Evolutionary conservation across 495 filamentous ascomycete species (phyloP).

Genomic region (Hypomontagnella submonticulosa): DNA sequence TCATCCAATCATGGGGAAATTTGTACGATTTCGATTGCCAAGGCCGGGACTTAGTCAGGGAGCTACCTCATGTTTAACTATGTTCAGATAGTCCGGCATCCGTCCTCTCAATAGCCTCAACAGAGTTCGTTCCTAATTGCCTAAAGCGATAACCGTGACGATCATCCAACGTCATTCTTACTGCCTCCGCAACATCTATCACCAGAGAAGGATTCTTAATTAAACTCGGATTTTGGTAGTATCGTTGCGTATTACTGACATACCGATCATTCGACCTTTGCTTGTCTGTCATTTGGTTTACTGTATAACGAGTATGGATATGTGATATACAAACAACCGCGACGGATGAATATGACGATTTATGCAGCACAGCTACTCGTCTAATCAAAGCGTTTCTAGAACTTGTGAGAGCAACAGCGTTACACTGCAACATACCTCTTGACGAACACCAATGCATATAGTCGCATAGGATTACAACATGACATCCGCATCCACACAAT

Average conservation of each 20-base stretch:
- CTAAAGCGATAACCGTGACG: conserved; percentile 20
- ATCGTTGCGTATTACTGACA: too few relatives aligned
- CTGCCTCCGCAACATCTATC: background rate
- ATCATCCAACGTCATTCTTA: conserved; percentile 27
- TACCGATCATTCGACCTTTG: too few relatives aligned
- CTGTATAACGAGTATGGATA: background rate
- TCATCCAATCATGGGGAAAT: background rate
- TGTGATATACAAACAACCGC: background rate
- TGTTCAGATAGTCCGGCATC: background rate
- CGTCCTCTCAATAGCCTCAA: background rate
- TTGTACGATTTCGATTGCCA: conserved; percentile 8
- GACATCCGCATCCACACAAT: conserved; percentile 2
- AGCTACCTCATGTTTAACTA: background rate
- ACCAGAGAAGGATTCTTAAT: conserved; percentile 8
- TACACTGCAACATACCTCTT: background rate
- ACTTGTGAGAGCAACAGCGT: conserved; percentile 11
- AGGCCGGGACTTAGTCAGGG: background rate
- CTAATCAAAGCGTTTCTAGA: background rate
- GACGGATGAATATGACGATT: background rate
- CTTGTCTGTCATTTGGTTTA: background rate
- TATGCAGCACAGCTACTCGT: background rate
- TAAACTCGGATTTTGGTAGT: too few relatives aligned
- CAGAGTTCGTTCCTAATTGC: conserved; percentile 26
- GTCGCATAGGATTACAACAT: background rate
- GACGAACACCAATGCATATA: conserved; percentile 7